A percentile compares a stretch with the other conserved stretches of the same genome.
phyloP scores from a whole-genome alignment of 331 rosid genomes.

The Rhamnella rubrinervis region DNA sequence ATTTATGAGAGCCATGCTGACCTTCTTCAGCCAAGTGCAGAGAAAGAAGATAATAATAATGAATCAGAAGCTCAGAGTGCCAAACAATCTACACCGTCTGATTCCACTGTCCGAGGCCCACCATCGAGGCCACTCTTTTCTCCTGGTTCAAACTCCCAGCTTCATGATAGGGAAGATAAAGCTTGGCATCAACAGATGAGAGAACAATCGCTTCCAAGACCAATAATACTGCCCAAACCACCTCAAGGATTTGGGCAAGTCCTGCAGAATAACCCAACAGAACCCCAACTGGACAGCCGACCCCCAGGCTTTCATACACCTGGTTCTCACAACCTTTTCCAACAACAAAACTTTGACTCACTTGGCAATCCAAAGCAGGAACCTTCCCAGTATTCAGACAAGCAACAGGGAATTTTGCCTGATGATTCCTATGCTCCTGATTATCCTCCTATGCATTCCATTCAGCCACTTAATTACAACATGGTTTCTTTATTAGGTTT shows the following conservation, averaged over 20 bases:
- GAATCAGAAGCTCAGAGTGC: constrained; percentile 82
- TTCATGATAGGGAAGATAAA: constrained; percentile 78
- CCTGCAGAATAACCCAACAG: constrained; percentile 51
- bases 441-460: constrained; percentile 67
- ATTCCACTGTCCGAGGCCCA: constrained; percentile 67
- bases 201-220: constrained; percentile 70
- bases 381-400: background rate
- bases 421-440: constrained; percentile 53
- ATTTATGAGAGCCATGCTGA: constrained; percentile 69
- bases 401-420: background rate
- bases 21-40: constrained; percentile 75
- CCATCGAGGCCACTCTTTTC: constrained; percentile 62
- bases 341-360: constrained; percentile 70
- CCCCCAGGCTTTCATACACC: constrained; percentile 55
- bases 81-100: constrained; percentile 65
- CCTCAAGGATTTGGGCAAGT: constrained; percentile 65
- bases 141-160: constrained; percentile 78
- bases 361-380: constrained; percentile 61
- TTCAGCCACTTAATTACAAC: constrained; percentile 52
- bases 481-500: constrained; percentile 64
- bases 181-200: constrained; percentile 64
- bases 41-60: constrained; percentile 69
- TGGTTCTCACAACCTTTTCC: constrained; percentile 66
- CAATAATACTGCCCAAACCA: constrained; percentile 52
- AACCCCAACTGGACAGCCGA: constrained; percentile 41